Percentiles rank a stretch among this genome's conserved stretches.
phyloP scores from a whole-genome alignment of 2,329 filamentous ascomycete species.

The Fusarium subtropicale region DNA sequence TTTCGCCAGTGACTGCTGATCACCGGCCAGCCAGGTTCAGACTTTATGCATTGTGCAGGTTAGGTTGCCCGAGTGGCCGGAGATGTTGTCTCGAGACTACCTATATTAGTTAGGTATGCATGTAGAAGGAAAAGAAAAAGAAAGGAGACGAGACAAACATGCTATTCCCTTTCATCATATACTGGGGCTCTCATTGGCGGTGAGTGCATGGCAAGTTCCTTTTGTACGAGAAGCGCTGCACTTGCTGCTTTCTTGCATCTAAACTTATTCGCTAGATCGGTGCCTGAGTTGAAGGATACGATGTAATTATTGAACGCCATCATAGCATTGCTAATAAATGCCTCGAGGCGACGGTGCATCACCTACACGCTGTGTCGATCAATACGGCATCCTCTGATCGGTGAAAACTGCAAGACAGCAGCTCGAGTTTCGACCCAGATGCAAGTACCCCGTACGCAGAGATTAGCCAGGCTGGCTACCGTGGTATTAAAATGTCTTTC shows the following conservation, averaged over 20 bases:
- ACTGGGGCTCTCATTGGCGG: conserved; percentile 23
- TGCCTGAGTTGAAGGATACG: conserved; percentile 23
- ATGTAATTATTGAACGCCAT: conserved; percentile 19
- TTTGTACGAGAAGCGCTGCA: conserved; percentile 15
- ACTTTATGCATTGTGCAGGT: conserved; percentile 8
- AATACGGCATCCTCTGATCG: conserved; percentile 15
- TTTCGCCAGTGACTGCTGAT: conserved; percentile 37
- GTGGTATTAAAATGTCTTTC: conserved; percentile 33
- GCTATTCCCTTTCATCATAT: conserved; percentile 13
- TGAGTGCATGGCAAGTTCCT: conserved; percentile 23
- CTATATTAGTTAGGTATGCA: neutral
- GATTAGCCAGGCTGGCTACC: conserved; percentile 26
- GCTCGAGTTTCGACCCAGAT: conserved; percentile 14
- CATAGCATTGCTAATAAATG: conserved; percentile 16
- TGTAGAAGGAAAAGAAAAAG: conserved; percentile 1
- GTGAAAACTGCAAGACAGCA: conserved; percentile 14
- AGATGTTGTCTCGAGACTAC: conserved; percentile 23
- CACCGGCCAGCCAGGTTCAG: conserved; percentile 26
- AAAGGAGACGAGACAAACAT: conserved; percentile 17
- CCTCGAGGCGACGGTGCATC: conserved; percentile 1
- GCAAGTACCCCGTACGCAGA: conserved; percentile 21
- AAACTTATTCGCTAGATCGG: conserved; percentile 10
- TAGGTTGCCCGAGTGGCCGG: conserved; percentile 21
- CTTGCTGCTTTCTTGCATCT: neutral
- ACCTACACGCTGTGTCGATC: neutral